Evolutionary conservation across 805 yeast genomes (phyloP), one percentile per base, ranked within the genome.

Genomic region (Osmozyma mogii): DNA sequence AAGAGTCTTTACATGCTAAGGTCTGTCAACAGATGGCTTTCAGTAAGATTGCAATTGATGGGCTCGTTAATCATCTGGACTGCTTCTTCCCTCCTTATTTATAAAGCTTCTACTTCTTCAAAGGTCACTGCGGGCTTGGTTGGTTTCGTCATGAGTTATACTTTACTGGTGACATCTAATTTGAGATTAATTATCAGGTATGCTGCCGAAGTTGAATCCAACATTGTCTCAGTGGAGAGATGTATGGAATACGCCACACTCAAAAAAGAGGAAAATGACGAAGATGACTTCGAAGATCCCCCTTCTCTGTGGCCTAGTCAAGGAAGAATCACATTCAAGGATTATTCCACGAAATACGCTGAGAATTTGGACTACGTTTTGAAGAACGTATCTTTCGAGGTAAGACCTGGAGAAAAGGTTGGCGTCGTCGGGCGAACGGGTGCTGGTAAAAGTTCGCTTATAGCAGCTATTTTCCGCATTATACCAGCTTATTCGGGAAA

Each of bases 371-470:
- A 84, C 28, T 68, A 82, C 12, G 92, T 84, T 4, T 64, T 89
- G 56, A 81, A 77, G 44, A 62, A 77, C 34, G 71, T 89, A 44
- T 67, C 61, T 34, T 49, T 89, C 15, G 58, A 69, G 9, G 74
- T 89, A 44, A 67, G 74, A 27, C 74, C 88, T 1, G 63, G 71
- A 34, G 96, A 89, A 52, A 89, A 89, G 54, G 67, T 88, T 49
- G 97, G 97, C 38, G 87, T 88, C 55, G 96, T 89, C 33, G 97
- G 97, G 15, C 72, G 97, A 51, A 88, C 97, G 52, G 70, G 68
- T 6, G 73, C 79, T 4, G 60, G 62, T 3, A 87, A 87, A 54
- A 79, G 92, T 0, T 79, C 95, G 1, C 65, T 87, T 47, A 81
- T 95, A 0, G 58, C 84, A 46, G 92, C 96, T 0, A 58, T 87